Percentiles rank a stretch among this genome's conserved stretches.
These are phyloP conservation scores for Citrullus colocynthis DNA, from an alignment of 306 rosid species.

Conservation along the genomic window DNA sequence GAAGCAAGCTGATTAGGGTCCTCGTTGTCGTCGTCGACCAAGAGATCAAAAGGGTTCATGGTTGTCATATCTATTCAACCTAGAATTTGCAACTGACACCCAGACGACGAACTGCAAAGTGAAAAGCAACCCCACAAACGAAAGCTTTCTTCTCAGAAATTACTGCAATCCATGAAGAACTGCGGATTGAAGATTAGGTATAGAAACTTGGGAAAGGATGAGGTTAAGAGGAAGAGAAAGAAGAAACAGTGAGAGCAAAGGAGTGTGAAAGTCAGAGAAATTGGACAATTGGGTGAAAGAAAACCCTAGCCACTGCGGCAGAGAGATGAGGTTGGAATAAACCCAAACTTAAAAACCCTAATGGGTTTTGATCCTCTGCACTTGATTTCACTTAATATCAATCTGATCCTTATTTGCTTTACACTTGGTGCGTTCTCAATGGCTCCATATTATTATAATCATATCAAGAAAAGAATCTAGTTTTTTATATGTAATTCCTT, in stretches of 20 bases:
- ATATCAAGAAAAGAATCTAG: not conserved
- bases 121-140: constrained; percentile 9
- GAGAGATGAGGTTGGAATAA: constrained; percentile 3
- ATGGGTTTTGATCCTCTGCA: constrained; percentile 1
- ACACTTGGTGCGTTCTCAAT: not conserved
- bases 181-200: not conserved
- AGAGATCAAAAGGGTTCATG: constrained; percentile 46
- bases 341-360: constrained; percentile 32
- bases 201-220: not conserved
- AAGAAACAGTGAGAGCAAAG: not conserved
- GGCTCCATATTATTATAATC: not conserved
- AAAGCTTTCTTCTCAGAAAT: constrained; percentile 13
- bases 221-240: not conserved
- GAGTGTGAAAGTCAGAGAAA: not conserved
- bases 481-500: not conserved
- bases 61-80: constrained; percentile 35
- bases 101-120: constrained; percentile 16
- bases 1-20: constrained; percentile 40
- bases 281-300: not conserved
- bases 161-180: constrained; percentile 23
- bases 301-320: constrained; percentile 44
- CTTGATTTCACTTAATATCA: not conserved
- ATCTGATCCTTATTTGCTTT: not conserved
- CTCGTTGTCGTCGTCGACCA: constrained; percentile 47
- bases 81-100: constrained; percentile 7